phyloP scores from a whole-genome alignment of 225 moss, liverwort and hornwort genomes.

The Marchantia polymorpha region DNA sequence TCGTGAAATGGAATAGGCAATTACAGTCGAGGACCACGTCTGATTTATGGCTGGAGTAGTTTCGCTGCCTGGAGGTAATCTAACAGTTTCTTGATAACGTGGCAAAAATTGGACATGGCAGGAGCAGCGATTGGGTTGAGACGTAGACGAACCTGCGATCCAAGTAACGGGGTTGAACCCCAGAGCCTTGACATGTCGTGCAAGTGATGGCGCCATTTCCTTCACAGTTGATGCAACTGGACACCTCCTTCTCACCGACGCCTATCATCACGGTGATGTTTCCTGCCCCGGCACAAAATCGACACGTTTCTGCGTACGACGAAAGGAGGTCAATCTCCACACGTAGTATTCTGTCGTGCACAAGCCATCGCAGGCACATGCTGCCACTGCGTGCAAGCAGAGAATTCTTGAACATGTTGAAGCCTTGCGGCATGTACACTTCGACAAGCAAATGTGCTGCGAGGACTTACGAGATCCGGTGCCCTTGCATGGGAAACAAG shows the following conservation, averaged over 20 bases:
- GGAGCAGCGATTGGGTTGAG: background rate
- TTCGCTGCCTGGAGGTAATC: background rate
- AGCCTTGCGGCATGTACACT: too few relatives aligned
- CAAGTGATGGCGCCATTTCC: constrained; percentile 71
- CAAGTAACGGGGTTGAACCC: constrained; percentile 91
- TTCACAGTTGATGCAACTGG: constrained; percentile 90
- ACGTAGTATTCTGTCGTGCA: background rate
- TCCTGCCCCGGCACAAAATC: constrained; percentile 86
- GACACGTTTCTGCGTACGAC: constrained; percentile 53
- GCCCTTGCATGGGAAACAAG: constrained; percentile 94
- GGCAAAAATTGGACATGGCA: background rate
- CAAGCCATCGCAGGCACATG: too few relatives aligned
- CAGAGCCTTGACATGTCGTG: constrained; percentile 85
- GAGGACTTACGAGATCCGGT: constrained; percentile 62
- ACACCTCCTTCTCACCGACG: constrained; percentile 71
- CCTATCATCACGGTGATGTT: constrained; percentile 91
- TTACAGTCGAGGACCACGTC: too few relatives aligned
- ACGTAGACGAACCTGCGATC: constrained; percentile 52
- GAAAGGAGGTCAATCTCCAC: too few relatives aligned
- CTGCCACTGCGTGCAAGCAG: too few relatives aligned
- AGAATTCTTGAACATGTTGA: too few relatives aligned
- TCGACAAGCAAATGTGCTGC: too few relatives aligned
- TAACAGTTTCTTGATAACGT: background rate
- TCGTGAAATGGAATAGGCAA: too few relatives aligned
- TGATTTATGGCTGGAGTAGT: background rate